phyloP scores from a whole-genome alignment of 1,284 basidiomycete genomes.

The Apiotrichum sp. region DNA sequence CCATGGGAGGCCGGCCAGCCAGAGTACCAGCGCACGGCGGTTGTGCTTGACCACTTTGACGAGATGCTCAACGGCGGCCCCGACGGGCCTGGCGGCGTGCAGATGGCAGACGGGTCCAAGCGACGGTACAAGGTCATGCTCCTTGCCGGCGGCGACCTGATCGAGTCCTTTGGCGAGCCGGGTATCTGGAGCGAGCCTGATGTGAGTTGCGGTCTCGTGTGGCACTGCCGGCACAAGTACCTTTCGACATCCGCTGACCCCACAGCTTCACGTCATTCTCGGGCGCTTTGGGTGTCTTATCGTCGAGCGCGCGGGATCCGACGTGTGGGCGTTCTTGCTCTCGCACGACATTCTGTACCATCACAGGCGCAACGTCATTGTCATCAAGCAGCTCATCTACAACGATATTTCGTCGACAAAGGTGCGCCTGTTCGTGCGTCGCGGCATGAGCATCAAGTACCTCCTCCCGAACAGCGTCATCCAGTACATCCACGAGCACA shows the following conservation, averaged over 20 bases:
- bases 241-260: background rate
- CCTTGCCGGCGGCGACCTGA: conserved; percentile 92
- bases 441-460: conserved; percentile 90
- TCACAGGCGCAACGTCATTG: conserved; percentile 72
- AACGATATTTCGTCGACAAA: conserved; percentile 98
- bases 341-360: conserved; percentile 54
- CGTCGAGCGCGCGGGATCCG: conserved; percentile 89
- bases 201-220: conserved; percentile 52
- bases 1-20: conserved; percentile 92
- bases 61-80: conserved; percentile 71
- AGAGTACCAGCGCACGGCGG: conserved; percentile 85
- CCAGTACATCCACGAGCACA: conserved; percentile 74
- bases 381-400: conserved; percentile 93
- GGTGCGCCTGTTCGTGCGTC: conserved; percentile 77
- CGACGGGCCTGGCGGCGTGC: conserved; percentile 48
- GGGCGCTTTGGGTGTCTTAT: conserved; percentile 92
- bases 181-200: conserved; percentile 95
- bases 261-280: conserved; percentile 86
- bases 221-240: background rate
- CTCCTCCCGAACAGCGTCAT: conserved; percentile 86
- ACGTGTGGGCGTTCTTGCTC: conserved; percentile 62
- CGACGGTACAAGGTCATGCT: conserved; percentile 68
- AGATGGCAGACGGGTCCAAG: conserved; percentile 41
- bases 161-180: conserved; percentile 87
- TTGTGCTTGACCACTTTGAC: conserved; percentile 94